A percentile compares a stretch with the other conserved stretches of the same genome.
Conservation (phyloP, 305 asterid genomes). For the Fraxinus xanthoxyloides region DNA sequence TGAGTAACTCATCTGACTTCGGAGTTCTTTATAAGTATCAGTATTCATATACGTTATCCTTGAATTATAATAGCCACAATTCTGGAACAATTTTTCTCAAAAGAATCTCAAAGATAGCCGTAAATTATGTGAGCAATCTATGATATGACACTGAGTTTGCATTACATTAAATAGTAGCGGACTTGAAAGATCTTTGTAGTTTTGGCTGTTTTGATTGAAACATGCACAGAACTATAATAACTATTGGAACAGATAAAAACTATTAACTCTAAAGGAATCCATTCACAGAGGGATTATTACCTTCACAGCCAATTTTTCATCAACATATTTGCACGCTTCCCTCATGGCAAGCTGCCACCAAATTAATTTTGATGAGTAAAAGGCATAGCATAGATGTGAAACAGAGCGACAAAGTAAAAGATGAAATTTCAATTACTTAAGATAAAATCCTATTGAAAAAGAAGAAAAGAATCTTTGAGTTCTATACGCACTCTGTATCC, state of each 20-base stretch:
- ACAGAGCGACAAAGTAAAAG: not conserved
- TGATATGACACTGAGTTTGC: not conserved
- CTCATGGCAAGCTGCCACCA: constrained; percentile 75
- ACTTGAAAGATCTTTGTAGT: not conserved
- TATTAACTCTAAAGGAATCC: not conserved
- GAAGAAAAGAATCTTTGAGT: not conserved
- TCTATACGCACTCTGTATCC: constrained; percentile 72
- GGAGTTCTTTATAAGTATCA: not conserved
- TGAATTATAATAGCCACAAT: not conserved
- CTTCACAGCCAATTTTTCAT: constrained; percentile 72
- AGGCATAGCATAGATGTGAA: not conserved
- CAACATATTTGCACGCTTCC: constrained; percentile 84
- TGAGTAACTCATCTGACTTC: not conserved
- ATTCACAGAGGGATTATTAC: constrained; percentile 29
- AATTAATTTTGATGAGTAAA: constrained; percentile 1
- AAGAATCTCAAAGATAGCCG: not conserved
- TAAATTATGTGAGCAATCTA: not conserved
- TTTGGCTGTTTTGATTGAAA: not conserved
- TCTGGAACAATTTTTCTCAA: not conserved
- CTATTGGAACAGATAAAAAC: not conserved
- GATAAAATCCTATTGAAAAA: not conserved
- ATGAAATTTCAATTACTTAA: not conserved
- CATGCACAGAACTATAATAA: not conserved
- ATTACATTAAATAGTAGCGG: not conserved
- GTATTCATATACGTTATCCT: not conserved